These are phyloP conservation scores for Malassezia arunalokei DNA, from an alignment of 1,284 basidiomycete genomes.

Conservation along the genomic window DNA sequence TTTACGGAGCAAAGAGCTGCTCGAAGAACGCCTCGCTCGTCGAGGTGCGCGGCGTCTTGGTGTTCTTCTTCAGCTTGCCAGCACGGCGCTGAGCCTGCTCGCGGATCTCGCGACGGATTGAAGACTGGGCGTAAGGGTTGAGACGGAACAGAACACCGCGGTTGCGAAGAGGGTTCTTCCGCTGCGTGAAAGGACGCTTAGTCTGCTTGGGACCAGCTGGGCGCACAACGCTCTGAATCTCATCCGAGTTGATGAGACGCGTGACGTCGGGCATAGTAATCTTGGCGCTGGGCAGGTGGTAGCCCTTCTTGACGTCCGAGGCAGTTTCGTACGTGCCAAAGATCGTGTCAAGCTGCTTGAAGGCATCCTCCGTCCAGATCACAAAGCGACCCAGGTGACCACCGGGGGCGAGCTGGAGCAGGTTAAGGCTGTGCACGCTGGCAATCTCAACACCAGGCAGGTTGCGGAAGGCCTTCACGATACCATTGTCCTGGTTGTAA, in stretches of 20 bases:
- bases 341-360: constrained; percentile 80
- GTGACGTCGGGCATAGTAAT: constrained; percentile 94
- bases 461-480: constrained; percentile 97
- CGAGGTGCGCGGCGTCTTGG: constrained; percentile 54
- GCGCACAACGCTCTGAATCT: constrained; percentile 64
- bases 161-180: constrained; percentile 93
- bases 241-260: constrained; percentile 74
- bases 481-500: constrained; percentile 94
- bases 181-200: constrained; percentile 94
- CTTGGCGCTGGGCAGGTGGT: constrained; percentile 56
- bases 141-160: constrained; percentile 92
- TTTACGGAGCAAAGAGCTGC: constrained; percentile 51
- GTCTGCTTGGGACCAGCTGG: constrained; percentile 66
- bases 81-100: constrained; percentile 35
- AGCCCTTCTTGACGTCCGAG: constrained; percentile 73
- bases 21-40: constrained; percentile 63
- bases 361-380: constrained; percentile 97
- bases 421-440: constrained; percentile 86
- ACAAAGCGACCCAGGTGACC: constrained; percentile 97
- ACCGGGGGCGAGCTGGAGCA: constrained; percentile 98
- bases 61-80: constrained; percentile 29
- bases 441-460: constrained; percentile 95
- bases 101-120: constrained; percentile 39
- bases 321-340: constrained; percentile 83
- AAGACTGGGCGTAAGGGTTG: constrained; percentile 82